phyloP scores from a whole-genome alignment of 2,329 filamentous ascomycete species.

The Microsporum canis region DNA sequence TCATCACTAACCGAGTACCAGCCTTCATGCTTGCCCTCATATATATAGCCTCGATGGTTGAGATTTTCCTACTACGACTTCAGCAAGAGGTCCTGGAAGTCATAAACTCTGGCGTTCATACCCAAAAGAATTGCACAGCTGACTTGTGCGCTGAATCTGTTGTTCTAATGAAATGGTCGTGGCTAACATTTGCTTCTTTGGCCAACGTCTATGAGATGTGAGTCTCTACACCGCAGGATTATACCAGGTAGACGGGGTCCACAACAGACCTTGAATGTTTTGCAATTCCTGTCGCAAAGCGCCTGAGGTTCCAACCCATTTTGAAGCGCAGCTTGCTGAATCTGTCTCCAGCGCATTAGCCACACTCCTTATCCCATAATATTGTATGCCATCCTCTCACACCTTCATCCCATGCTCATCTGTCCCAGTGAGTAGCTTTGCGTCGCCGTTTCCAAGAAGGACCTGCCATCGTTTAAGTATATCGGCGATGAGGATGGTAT shows the following conservation, averaged over 20 bases:
- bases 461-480: conserved; percentile 85
- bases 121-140: conserved; percentile 84
- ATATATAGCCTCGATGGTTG: conserved; percentile 63
- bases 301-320: conserved; percentile 61
- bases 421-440: conserved; percentile 77
- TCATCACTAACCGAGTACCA: conserved; percentile 98
- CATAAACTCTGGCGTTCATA: conserved; percentile 20
- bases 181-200: conserved; percentile 53
- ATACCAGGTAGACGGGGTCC: not conserved
- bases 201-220: conserved; percentile 49
- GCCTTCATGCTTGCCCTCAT: conserved; percentile 74
- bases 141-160: conserved; percentile 72
- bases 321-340: conserved; percentile 71
- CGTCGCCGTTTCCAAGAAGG: conserved; percentile 54
- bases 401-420: conserved; percentile 95
- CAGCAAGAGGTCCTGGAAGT: not conserved
- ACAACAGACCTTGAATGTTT: conserved; percentile 55
- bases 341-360: conserved; percentile 29
- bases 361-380: not conserved
- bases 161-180: conserved; percentile 86
- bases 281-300: conserved; percentile 79
- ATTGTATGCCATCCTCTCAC: conserved; percentile 3
- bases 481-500: conserved; percentile 83
- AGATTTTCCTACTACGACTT: conserved; percentile 47
- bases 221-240: not conserved